Conservation (phyloP, 257 asterid species). For the Echites panduratus region DNA sequence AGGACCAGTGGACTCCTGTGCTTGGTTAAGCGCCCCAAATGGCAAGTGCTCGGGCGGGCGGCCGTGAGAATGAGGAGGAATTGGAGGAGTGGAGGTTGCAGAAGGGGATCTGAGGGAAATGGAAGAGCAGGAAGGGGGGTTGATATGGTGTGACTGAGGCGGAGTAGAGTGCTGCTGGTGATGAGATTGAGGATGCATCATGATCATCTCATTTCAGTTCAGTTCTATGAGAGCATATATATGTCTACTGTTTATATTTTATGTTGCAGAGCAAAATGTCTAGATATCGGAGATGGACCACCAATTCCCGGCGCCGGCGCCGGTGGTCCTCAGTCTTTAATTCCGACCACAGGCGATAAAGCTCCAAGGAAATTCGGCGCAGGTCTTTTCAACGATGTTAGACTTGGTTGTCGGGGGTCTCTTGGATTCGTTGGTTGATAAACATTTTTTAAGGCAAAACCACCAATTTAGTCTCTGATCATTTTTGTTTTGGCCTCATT, state of each 20-base stretch:
- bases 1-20: conserved; percentile 23
- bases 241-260: not conserved
- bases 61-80: conserved; percentile 27
- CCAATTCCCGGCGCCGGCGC: not conserved
- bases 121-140: conserved; percentile 26
- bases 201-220: not conserved
- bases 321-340: not conserved
- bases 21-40: conserved; percentile 12
- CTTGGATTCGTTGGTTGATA: not conserved
- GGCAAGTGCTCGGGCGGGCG: conserved; percentile 13
- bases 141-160: conserved; percentile 17
- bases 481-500: too few relatives aligned
- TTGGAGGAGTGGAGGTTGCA: conserved; percentile 21
- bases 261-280: not conserved
- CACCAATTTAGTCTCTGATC: too few relatives aligned
- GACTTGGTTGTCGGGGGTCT: not conserved
- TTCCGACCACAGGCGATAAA: not conserved
- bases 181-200: not conserved
- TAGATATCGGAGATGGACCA: not conserved
- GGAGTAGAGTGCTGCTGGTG: conserved; percentile 8
- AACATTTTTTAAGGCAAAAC: too few relatives aligned
- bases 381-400: not conserved
- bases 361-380: not conserved
- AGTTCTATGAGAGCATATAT: too few relatives aligned
- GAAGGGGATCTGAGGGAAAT: conserved; percentile 28